These are phyloP conservation scores for Leptomonas pyrrhocoris DNA, from an alignment of 208 protist genomes.

Conservation along the genomic window DNA sequence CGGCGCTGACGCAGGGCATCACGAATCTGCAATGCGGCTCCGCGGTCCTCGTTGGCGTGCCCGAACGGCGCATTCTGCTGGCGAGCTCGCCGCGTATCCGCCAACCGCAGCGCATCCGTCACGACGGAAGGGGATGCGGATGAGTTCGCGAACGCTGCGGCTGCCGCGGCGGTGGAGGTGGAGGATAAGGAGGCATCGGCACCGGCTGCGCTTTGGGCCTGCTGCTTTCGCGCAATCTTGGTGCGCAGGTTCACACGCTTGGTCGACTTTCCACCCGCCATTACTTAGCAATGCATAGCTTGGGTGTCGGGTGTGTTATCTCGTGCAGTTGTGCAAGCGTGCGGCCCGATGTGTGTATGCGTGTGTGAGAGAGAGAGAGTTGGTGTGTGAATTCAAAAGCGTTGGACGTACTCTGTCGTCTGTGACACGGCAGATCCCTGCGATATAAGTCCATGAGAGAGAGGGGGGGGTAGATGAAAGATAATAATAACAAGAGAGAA, in stretches of 20 bases:
- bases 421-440: no score
- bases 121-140: neutral
- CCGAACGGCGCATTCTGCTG: neutral
- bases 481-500: no score
- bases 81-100: neutral
- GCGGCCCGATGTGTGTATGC: neutral
- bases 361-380: no score
- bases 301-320: neutral
- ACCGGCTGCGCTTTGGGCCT: neutral
- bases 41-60: constrained; percentile 3
- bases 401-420: no score
- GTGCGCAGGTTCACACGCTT: constrained; percentile 33
- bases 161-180: neutral
- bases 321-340: no score
- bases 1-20: constrained; percentile 29
- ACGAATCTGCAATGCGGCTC: constrained; percentile 18
- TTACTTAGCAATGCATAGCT: neutral
- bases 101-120: neutral
- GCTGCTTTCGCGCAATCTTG: constrained; percentile 18
- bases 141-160: neutral
- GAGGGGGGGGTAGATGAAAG: no score
- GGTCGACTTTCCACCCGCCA: constrained; percentile 29
- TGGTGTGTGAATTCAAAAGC: no score
- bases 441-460: no score
- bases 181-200: neutral